Base-by-base conservation (phyloP, 257 asterid species). In the Cynanchum wilfordii region DNA sequence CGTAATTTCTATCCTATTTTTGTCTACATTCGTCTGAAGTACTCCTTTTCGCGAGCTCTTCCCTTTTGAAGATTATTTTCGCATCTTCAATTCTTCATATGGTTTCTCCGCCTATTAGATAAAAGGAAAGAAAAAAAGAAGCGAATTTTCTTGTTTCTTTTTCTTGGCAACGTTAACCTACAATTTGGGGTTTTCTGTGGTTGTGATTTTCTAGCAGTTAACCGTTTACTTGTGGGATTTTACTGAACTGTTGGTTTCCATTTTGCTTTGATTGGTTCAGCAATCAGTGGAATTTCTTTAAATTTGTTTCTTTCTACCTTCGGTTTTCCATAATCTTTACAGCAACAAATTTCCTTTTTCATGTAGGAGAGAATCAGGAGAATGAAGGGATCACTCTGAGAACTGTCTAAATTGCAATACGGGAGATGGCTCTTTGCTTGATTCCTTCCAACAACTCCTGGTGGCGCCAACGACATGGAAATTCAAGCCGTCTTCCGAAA, bases 401-500 rank as follows among this genome's bases (percentile, higher is more conserved):
- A 15, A 2, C 22, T 7, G 29, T 65, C 38, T 68, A 45, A 44
- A 16, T 36, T 73, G 24, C 20, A 36, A 19, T 1, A 15, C 10
- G 25, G 33, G 44, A 55, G 54, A 87, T 87, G 92, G 88, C 82
- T 55, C 66, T 77, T 33, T 72, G 79, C 78, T 63, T 83, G 60
- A 52, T 66, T 75, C 80, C 83, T 50, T 80, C 76, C 68, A 77
- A 79, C 68, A 77, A 78, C 72, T 68, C 57, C 75, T 38, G 52
- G 33, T 69, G 76, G 51, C 69, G 75, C 52, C 87, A 40, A 12
- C 76, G 20, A 50, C 75, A 81, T 13, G 66, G 55, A 52, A 57
- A 59, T 40, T 78, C 60, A 19, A 65, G 73, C 79, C 3, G 1
- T 36, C 64, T 66, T 17, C 69, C 79, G 3, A 55, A 63, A 69